Evolutionary conservation across 768 basidiomycete species (phyloP).

Genomic region (Ramaria rubella): DNA sequence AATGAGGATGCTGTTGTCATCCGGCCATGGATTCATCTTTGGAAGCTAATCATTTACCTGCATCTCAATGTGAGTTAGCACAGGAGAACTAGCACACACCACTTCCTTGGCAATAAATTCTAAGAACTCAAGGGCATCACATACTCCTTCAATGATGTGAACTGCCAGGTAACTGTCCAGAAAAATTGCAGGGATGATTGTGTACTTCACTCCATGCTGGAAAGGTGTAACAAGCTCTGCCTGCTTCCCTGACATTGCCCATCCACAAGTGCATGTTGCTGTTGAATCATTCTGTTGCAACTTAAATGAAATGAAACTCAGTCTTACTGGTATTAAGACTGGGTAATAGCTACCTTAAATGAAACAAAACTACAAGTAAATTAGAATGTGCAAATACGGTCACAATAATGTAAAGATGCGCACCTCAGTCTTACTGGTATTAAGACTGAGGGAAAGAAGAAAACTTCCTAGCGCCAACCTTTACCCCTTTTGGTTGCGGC

Average conservation of each 20-base stretch:
- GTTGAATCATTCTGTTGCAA: too few species aligned
- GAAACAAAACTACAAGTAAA: too few species aligned
- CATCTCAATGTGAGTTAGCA: not conserved
- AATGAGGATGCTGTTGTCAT: slow-evolving; percentile 25
- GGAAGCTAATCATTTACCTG: slow-evolving; percentile 22
- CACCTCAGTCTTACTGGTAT: too few species aligned
- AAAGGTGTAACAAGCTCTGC: not conserved
- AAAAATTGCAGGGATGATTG: not conserved
- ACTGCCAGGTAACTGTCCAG: not conserved
- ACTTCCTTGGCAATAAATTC: not conserved
- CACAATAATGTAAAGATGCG: too few species aligned
- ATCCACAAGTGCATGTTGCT: not conserved
- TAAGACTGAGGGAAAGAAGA: too few species aligned
- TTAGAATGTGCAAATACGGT: too few species aligned
- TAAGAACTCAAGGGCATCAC: not conserved
- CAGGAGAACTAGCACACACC: not conserved
- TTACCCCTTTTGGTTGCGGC: too few species aligned
- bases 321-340: too few species aligned
- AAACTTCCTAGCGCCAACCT: too few species aligned
- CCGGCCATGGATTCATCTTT: slow-evolving; percentile 31
- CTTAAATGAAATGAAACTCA: too few species aligned
- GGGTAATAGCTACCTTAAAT: too few species aligned
- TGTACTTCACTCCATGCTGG: not conserved
- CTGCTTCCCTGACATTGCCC: not conserved
- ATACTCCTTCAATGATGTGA: slow-evolving; percentile 14